Percentiles rank a stretch among this genome's conserved stretches.
These are phyloP conservation scores for Dactylella cylindrospora DNA, from an alignment of 2,329 filamentous ascomycete species.

Conservation along the genomic window DNA sequence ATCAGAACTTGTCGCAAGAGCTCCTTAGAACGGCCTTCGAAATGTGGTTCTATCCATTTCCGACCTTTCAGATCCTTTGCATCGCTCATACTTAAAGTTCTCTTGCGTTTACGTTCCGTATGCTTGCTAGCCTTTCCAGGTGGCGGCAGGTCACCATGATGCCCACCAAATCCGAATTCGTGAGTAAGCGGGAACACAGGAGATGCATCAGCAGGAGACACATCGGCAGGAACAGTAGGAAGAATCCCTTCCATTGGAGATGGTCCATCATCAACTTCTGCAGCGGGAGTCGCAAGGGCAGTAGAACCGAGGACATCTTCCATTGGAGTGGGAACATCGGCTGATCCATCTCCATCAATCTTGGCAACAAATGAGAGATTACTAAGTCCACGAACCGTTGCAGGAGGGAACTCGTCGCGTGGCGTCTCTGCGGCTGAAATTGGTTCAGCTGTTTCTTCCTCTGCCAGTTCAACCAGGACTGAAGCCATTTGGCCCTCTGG, in stretches of 20 bases:
- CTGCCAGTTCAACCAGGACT: too few species aligned
- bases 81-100: not conserved
- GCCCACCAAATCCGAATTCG: constrained; percentile 8
- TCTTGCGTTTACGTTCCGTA: constrained; percentile 31
- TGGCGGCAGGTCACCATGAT: not conserved
- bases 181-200: constrained; percentile 5
- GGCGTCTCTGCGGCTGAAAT: constrained; percentile 30
- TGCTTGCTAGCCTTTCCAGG: constrained; percentile 7
- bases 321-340: constrained; percentile 13
- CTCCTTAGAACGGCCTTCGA: constrained; percentile 26
- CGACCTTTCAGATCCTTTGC: constrained; percentile 27
- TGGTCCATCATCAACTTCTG: constrained; percentile 19
- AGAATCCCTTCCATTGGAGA: too few species aligned
- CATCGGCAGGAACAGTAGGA: constrained; percentile 6
- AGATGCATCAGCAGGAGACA: not conserved
- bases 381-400: constrained; percentile 9
- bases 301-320: constrained; percentile 15
- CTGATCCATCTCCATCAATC: constrained; percentile 11
- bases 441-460: constrained; percentile 29
- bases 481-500: too few species aligned
- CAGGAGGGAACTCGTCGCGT: constrained; percentile 6
- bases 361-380: constrained; percentile 18
- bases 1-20: constrained; percentile 31
- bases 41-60: constrained; percentile 35
- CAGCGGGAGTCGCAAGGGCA: constrained; percentile 34